Evolutionary conservation across 78 protist genomes (phyloP).

Genomic region (Dictyostelium brefeldianum): DNA sequence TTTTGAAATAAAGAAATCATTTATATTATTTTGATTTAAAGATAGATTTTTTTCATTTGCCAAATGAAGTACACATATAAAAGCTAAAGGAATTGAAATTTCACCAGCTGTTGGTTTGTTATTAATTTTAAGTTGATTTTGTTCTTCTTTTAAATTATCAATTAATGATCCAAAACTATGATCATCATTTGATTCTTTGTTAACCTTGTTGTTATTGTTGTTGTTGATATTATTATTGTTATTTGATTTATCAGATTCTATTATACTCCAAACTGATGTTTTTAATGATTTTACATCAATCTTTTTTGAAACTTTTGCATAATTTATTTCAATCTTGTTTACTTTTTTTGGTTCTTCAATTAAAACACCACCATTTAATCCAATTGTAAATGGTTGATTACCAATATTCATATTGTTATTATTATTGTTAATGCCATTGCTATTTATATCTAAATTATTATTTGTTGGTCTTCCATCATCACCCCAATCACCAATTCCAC

Average conservation of each 20-base stretch:
- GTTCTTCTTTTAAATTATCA: slow-evolving; percentile 7
- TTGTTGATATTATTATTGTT: not conserved
- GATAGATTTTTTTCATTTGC: slow-evolving; percentile 94
- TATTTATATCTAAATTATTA: not conserved
- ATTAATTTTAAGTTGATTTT: not conserved
- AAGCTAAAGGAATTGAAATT: slow-evolving; percentile 82
- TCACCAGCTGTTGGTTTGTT: slow-evolving; percentile 56
- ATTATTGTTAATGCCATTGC: not conserved
- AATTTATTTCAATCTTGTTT: slow-evolving; percentile 22
- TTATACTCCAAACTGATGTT: slow-evolving; percentile 34
- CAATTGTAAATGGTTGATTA: not conserved
- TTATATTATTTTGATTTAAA: slow-evolving; percentile 17
- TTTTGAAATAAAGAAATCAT: slow-evolving; percentile 32
- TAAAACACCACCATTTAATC: slow-evolving; percentile 42
- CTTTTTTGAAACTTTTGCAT: slow-evolving; percentile 59
- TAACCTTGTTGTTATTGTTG: not conserved
- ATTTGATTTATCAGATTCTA: not conserved
- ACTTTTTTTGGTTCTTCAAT: slow-evolving; percentile 61
- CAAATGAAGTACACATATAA: slow-evolving; percentile 97
- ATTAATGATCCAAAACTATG: slow-evolving; percentile 20
- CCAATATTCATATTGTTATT: not conserved
- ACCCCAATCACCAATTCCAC: slow-evolving; percentile 2
- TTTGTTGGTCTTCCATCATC: not conserved
- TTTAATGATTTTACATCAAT: slow-evolving; percentile 75
- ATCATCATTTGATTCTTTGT: not conserved